These are phyloP conservation scores for Phytopythium kandeliae DNA, from an alignment of 352 stramenopile species.

Conservation along the genomic window DNA sequence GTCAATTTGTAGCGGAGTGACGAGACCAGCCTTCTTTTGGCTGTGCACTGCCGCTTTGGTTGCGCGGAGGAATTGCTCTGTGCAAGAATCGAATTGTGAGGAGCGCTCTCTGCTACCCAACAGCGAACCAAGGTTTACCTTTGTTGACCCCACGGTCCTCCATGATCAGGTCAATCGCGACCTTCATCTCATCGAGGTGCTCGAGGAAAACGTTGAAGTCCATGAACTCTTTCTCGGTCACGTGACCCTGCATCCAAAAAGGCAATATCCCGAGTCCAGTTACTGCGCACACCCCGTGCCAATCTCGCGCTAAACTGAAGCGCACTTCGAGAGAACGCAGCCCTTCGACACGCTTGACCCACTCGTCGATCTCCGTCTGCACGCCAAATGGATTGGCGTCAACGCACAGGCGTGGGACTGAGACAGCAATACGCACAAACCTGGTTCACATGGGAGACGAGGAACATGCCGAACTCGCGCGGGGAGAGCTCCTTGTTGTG, in stretches of 20 bases:
- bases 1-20: constrained; percentile 80
- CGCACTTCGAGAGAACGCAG: constrained; percentile 48
- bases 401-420: too few relatives aligned
- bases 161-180: constrained; percentile 82
- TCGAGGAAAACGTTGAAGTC: constrained; percentile 82
- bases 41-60: constrained; percentile 55
- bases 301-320: background rate
- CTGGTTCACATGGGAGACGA: constrained; percentile 82
- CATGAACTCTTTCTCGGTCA: constrained; percentile 80
- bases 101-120: background rate
- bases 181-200: constrained; percentile 78
- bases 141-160: constrained; percentile 80
- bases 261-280: background rate
- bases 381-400: background rate
- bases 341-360: constrained; percentile 76
- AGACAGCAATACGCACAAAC: constrained; percentile 16
- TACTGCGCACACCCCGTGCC: background rate
- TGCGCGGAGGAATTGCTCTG: constrained; percentile 79
- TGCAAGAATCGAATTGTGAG: background rate
- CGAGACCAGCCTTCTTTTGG: constrained; percentile 46
- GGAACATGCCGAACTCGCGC: constrained; percentile 84
- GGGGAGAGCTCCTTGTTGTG: constrained; percentile 73
- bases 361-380: constrained; percentile 68
- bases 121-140: constrained; percentile 26
- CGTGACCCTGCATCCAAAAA: constrained; percentile 30